phyloP scores from a whole-genome alignment of 306 rosid species.

The Cucurbita ficifolia region DNA sequence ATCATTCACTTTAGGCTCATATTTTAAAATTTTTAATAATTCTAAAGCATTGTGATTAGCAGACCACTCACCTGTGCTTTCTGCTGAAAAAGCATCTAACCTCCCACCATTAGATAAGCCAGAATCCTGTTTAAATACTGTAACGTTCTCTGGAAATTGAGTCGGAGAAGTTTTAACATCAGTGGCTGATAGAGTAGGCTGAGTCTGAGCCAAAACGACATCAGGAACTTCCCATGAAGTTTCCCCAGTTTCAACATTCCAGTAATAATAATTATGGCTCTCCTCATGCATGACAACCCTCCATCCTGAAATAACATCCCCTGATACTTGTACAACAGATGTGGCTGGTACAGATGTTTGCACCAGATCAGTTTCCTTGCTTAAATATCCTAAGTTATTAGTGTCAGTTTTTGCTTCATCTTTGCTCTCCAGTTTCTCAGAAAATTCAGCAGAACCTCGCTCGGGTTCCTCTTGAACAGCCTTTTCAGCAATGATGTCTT shows the following conservation, averaged over 20 bases:
- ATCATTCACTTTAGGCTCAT: conserved; percentile 29
- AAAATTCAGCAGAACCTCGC: conserved; percentile 16
- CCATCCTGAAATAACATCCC: conserved; percentile 66
- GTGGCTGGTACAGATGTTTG: conserved; percentile 23
- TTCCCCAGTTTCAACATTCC: conserved; percentile 90
- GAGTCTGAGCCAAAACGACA: conserved; percentile 36
- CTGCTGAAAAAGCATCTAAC: conserved; percentile 18
- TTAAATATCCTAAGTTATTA: conserved; percentile 14
- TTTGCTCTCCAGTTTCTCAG: conserved; percentile 15
- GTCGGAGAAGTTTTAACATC: conserved; percentile 15
- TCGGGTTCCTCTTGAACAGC: conserved; percentile 26
- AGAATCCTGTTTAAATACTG: conserved; percentile 21
- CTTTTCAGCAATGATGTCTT: conserved; percentile 23
- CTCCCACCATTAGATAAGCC: conserved; percentile 14
- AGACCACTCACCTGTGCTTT: conserved; percentile 19
- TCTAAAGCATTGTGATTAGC: conserved; percentile 11
- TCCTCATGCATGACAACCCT: conserved; percentile 91
- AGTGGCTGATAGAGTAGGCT: conserved; percentile 28
- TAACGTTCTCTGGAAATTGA: conserved; percentile 17
- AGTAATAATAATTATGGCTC: conserved; percentile 69
- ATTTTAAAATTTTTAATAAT: conserved; percentile 16
- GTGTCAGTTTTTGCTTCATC: conserved; percentile 27
- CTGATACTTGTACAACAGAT: conserved; percentile 22
- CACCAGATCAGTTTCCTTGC: conserved; percentile 23
- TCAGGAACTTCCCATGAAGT: conserved; percentile 94